Evolutionary conservation across 1,284 basidiomycete genomes (phyloP).

Genomic region (Ustilago shanxiensis): DNA sequence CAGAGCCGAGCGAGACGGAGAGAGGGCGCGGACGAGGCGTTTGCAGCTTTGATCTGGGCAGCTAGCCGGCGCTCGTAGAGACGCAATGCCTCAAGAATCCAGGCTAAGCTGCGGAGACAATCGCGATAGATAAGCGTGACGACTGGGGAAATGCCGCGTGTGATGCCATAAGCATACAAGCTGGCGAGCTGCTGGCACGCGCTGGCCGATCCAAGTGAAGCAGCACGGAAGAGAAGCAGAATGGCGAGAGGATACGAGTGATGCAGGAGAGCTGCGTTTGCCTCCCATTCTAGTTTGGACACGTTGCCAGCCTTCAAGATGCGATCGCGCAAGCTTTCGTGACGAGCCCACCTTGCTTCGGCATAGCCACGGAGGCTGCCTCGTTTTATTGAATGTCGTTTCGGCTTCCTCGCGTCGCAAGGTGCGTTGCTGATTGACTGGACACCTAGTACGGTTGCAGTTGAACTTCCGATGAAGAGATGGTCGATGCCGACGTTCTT

Average conservation of each 20-base stretch:
- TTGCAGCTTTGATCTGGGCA: constrained; percentile 23
- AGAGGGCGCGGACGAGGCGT: constrained; percentile 9
- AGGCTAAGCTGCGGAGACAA: constrained; percentile 41
- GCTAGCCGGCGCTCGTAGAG: constrained; percentile 28
- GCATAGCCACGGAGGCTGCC: constrained; percentile 43
- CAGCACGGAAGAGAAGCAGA: constrained; percentile 50
- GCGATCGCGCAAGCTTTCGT: constrained; percentile 41
- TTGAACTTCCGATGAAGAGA: constrained; percentile 14
- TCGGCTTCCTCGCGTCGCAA: constrained; percentile 6
- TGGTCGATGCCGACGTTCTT: constrained; percentile 13
- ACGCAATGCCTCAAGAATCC: constrained; percentile 41
- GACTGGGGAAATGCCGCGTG: constrained; percentile 35
- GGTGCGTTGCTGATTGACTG: background rate
- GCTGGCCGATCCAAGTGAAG: constrained; percentile 38
- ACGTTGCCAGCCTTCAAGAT: constrained; percentile 41
- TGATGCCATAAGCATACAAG: constrained; percentile 48
- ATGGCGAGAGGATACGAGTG: constrained; percentile 49
- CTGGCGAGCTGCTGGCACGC: constrained; percentile 36
- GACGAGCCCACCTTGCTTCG: constrained; percentile 30
- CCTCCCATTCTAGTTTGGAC: constrained; percentile 55
- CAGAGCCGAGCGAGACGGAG: constrained; percentile 23
- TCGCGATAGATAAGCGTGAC: constrained; percentile 54
- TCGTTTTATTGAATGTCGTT: constrained; percentile 28
- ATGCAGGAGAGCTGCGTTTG: constrained; percentile 50
- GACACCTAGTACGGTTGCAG: background rate